Base-by-base conservation (phyloP, 2,329 filamentous ascomycete genomes). In the Chaetoscypha palmicola region DNA sequence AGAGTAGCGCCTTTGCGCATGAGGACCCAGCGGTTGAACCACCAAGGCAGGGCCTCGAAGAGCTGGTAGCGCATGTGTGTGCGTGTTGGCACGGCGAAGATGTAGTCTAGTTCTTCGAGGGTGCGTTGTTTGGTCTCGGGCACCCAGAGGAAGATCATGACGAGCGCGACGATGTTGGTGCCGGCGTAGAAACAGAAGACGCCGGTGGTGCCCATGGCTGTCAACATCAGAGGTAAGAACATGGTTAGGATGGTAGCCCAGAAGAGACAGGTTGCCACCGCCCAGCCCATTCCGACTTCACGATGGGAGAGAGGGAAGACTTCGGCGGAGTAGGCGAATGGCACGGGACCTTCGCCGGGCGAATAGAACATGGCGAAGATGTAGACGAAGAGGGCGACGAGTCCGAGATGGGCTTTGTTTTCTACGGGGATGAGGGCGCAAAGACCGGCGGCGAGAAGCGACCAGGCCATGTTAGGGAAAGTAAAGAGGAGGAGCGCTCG, bases 401-500 rank as follows among this genome's bases (percentile, higher is more conserved):
- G 60, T 0, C 64, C 76, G 10, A 76, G 58, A 56, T 74, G 72
- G 2, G 69, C 71, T 2, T 47, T 64, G 10, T 52, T 62, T 0
- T 57, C 49, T 9, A 54, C 50, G 1, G 31, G 58, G 16, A 80
- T 70, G 30, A 74, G 67, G 40, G 75, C 77, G 53, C 71, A 76
- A 36, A 82, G 69, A 3, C 76, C 79, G n/a, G 75, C 77, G 0
- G 76, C 74, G 1, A 83, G 67, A n/a, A 83, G 63, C 3, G 77
- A 78, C 77, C 78, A 81, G 10, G 74, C 74, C 78, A 83, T 83
- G 47, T 81, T 70, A 0, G 79, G 78, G 58, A 83, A 82, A 2
- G 79, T 83, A 61, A 83, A 81, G 1, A 82, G 64, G 3, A 82
- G 68, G 12, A 83, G 66, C 12, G 74, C 66, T 24, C 79, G 72